phyloP scores from a whole-genome alignment of 495 filamentous ascomycete species.

The Penicillium diatomitis region DNA sequence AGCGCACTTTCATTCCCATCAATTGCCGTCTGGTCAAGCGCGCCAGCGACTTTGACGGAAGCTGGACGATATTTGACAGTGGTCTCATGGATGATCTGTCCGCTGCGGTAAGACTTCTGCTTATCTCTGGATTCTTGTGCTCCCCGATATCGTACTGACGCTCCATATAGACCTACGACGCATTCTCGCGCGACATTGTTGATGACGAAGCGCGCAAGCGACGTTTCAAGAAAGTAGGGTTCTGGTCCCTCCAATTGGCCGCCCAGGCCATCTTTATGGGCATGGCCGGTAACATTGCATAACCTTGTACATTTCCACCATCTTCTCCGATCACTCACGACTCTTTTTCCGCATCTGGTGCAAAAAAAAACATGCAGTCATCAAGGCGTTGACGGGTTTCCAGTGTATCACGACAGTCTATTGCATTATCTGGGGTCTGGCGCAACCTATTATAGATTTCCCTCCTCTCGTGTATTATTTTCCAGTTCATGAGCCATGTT shows the following conservation, averaged over 20 bases:
- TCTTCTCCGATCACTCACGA: background rate
- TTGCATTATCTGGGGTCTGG: conserved; percentile 11
- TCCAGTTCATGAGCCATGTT: too few species aligned
- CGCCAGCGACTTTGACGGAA: conserved; percentile 81
- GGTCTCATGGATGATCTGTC: conserved; percentile 94
- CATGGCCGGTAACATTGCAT: conserved; percentile 78
- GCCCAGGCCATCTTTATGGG: conserved; percentile 94
- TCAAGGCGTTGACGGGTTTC: conserved; percentile 9
- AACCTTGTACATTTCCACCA: conserved; percentile 24
- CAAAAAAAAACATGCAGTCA: background rate
- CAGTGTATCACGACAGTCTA: conserved; percentile 11
- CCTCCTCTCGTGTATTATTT: background rate
- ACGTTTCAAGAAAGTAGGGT: conserved; percentile 88
- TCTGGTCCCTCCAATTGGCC: conserved; percentile 87
- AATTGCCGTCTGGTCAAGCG: conserved; percentile 89
- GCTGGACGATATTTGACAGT: conserved; percentile 91
- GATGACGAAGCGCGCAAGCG: conserved; percentile 77
- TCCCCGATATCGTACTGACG: conserved; percentile 5
- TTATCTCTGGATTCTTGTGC: background rate
- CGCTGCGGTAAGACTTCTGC: conserved; percentile 52
- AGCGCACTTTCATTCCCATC: conserved; percentile 87
- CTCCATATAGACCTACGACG: conserved; percentile 62
- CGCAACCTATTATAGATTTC: conserved; percentile 1
- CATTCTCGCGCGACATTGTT: conserved; percentile 80
- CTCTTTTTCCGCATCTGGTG: background rate